Evolutionary conservation across 2,329 filamentous ascomycete genomes (phyloP).

Genomic region (Aspergillus sp.): DNA sequence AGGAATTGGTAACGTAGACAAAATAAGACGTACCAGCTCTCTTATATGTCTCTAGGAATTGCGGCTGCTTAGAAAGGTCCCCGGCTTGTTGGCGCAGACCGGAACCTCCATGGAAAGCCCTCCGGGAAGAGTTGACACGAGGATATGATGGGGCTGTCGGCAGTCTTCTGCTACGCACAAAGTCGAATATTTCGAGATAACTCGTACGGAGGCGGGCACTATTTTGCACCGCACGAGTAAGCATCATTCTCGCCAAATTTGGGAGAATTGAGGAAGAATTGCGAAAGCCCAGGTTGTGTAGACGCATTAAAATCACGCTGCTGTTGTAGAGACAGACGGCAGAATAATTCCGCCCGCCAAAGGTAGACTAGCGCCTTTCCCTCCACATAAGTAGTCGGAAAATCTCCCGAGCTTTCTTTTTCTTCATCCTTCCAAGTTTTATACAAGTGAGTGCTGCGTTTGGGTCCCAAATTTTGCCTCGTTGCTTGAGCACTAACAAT

Average conservation of each 20-base stretch:
- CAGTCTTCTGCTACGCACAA: conserved; percentile 26
- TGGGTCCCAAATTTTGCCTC: conserved; percentile 22
- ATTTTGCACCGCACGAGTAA: conserved; percentile 24
- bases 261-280: neutral
- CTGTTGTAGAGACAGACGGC: conserved; percentile 4
- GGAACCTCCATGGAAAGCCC: conserved; percentile 24
- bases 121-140: conserved; percentile 3
- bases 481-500: conserved; percentile 13
- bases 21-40: conserved; percentile 42
- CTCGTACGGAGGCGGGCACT: conserved; percentile 30
- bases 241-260: conserved; percentile 20
- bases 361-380: conserved; percentile 22
- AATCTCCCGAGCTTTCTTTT: conserved; percentile 41
- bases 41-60: conserved; percentile 46
- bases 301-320: neutral
- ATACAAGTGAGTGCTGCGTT: conserved; percentile 70
- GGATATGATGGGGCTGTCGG: conserved; percentile 8
- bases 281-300: neutral
- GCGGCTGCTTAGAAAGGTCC: conserved; percentile 14
- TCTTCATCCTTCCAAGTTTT: conserved; percentile 99
- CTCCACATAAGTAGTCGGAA: conserved; percentile 8
- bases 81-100: conserved; percentile 22
- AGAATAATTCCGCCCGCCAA: conserved; percentile 21
- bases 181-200: conserved; percentile 41
- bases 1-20: neutral